phyloP scores from a whole-genome alignment of 257 asterid genomes.

The Solanum boliviense region DNA sequence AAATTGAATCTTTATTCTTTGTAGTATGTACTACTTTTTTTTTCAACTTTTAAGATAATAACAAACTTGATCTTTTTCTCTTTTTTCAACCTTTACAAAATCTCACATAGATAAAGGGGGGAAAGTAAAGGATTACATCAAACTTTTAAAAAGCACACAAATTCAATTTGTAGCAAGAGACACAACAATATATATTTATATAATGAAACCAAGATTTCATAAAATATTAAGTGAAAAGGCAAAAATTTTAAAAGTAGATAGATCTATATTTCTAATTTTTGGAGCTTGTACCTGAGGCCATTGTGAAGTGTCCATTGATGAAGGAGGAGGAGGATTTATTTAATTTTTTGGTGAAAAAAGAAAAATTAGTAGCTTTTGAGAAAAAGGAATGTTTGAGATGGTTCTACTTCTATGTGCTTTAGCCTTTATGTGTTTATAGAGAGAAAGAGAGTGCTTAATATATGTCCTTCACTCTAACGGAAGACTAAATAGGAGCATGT shows the following conservation, averaged over 20 bases:
- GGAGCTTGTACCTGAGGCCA: constrained; percentile 68
- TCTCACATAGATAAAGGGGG: background rate
- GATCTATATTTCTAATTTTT: background rate
- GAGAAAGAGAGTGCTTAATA: background rate
- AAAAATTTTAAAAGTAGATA: background rate
- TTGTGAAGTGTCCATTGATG: constrained; percentile 67
- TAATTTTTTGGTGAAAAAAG: background rate
- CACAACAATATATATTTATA: background rate
- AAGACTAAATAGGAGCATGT: no score
- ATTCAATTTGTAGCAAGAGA: background rate
- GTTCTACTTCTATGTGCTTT: constrained; percentile 22
- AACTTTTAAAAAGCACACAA: background rate
- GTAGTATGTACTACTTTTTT: background rate
- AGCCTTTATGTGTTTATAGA: background rate
- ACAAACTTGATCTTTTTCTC: constrained; percentile 1
- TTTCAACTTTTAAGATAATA: background rate
- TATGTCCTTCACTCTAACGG: no score
- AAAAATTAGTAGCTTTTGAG: constrained; percentile 18
- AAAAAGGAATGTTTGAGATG: constrained; percentile 41
- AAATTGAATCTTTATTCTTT: constrained; percentile 14
- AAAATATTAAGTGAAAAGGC: background rate
- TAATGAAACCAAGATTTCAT: background rate
- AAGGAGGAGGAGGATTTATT: background rate
- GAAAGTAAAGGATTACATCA: background rate
- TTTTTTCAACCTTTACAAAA: constrained; percentile 5